A percentile compares a stretch with the other conserved stretches of the same genome.
Evolutionary conservation across 441 rosid species (phyloP).

Genomic region (Melastoma candidum): DNA sequence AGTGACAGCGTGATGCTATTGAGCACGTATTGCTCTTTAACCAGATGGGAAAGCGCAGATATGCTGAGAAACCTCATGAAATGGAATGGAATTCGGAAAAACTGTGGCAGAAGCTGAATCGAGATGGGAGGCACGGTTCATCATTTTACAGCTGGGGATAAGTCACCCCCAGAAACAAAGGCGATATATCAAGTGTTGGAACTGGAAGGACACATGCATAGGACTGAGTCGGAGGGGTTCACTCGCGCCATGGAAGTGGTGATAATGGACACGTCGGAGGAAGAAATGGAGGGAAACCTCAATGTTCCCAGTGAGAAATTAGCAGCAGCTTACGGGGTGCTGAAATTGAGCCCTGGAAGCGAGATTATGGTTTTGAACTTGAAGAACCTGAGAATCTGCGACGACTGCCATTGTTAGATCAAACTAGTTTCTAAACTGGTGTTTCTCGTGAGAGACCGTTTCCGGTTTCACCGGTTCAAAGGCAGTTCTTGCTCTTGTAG

Average conservation of each 20-base stretch:
- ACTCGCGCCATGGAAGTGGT: constrained; percentile 56
- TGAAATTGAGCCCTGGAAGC: constrained; percentile 59
- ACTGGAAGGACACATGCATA: constrained; percentile 33
- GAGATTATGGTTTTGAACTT: constrained; percentile 37
- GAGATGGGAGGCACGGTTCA: constrained; percentile 43
- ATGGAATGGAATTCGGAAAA: constrained; percentile 41
- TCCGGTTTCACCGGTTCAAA: constrained; percentile 77
- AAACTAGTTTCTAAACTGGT: constrained; percentile 57
- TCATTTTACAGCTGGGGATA: constrained; percentile 46
- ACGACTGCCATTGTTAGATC: constrained; percentile 73
- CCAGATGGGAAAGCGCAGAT: constrained; percentile 59
- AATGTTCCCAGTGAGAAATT: constrained; percentile 67
- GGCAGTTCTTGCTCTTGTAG: constrained; percentile 68
- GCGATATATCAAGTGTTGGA: constrained; percentile 34
- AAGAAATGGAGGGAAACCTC: constrained; percentile 72
- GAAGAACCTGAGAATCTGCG: constrained; percentile 64
- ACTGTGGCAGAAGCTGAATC: constrained; percentile 53
- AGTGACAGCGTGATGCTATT: constrained; percentile 57
- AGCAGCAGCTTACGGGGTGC: constrained; percentile 62
- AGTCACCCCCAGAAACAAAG: constrained; percentile 42
- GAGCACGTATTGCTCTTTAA: constrained; percentile 42
- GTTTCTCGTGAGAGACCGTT: constrained; percentile 59
- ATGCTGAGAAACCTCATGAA: constrained; percentile 43
- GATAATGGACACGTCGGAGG: constrained; percentile 77
- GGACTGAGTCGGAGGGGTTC: constrained; percentile 46